phyloP scores from a whole-genome alignment of 2,329 filamentous ascomycete species.

The Chrysoporthe puriensis region DNA sequence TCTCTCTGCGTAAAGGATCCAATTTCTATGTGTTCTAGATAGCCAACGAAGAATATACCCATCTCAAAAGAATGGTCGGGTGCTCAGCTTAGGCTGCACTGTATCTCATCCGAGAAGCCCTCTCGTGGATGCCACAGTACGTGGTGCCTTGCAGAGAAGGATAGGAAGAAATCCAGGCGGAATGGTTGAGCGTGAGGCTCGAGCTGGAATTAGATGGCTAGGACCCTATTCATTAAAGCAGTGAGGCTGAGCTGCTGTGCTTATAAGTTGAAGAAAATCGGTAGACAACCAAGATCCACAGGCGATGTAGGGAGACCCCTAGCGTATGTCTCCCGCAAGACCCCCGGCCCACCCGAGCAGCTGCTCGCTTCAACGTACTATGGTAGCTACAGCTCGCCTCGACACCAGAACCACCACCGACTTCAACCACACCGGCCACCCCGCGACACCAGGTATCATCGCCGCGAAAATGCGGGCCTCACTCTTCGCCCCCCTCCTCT shows the following conservation, averaged over 20 bases:
- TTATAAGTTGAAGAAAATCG: neutral
- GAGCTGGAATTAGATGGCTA: neutral
- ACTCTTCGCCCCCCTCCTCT: constrained; percentile 38
- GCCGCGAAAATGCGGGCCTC: constrained; percentile 26
- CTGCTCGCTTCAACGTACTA: neutral
- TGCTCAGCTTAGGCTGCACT: neutral
- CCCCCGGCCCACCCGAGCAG: constrained; percentile 1
- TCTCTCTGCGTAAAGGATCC: neutral
- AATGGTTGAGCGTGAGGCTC: neutral
- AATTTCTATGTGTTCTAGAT: neutral
- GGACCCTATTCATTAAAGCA: neutral
- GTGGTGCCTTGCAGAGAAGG: neutral
- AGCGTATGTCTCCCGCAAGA: neutral
- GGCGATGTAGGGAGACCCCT: constrained; percentile 6
- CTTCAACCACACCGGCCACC: neutral
- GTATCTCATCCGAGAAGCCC: neutral
- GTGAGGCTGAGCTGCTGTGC: neutral
- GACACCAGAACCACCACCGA: neutral
- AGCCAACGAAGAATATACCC: neutral
- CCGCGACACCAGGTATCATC: neutral
- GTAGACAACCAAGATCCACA: neutral
- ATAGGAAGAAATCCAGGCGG: neutral
- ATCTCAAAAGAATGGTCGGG: neutral
- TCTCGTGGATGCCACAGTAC: neutral
- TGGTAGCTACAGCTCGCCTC: neutral